These are phyloP conservation scores for Termitomyces sp. DNA, from an alignment of 768 basidiomycete species.

Conservation along the genomic window DNA sequence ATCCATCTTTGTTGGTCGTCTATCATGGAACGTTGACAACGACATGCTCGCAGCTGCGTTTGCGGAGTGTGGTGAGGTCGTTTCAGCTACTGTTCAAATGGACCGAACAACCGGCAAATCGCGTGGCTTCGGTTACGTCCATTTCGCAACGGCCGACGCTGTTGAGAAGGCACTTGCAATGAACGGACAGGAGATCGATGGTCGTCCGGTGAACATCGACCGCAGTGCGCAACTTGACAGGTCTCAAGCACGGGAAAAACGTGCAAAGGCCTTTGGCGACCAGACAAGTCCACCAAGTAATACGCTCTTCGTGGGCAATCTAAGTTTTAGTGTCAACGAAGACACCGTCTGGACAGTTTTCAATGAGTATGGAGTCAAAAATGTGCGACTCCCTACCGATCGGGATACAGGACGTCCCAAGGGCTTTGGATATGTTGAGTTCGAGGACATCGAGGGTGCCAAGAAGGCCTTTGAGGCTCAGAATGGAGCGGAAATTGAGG, in stretches of 20 bases:
- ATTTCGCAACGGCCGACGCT: conserved; percentile 66
- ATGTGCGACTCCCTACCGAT: conserved; percentile 89
- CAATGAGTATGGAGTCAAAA: conserved; percentile 84
- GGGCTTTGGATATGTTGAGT: conserved; percentile 97
- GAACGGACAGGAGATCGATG: conserved; percentile 89
- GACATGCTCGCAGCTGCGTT: conserved; percentile 94
- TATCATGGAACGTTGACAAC: conserved; percentile 97
- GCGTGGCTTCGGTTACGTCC: conserved; percentile 82
- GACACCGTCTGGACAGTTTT: conserved; percentile 89
- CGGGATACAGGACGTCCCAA: conserved; percentile 87
- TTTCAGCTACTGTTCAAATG: conserved; percentile 83
- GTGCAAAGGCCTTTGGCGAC: conserved; percentile 79
- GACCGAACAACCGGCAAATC: conserved; percentile 81
- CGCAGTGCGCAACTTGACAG: conserved; percentile 64
- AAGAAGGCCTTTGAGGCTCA: conserved; percentile 74
- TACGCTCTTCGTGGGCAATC: conserved; percentile 88
- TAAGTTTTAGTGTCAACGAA: conserved; percentile 77
- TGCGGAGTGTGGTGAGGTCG: conserved; percentile 82
- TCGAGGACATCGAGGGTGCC: conserved; percentile 74
- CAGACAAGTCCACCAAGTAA: conserved; percentile 56
- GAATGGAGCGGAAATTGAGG: conserved; percentile 74
- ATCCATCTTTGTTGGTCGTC: conserved; percentile 86
- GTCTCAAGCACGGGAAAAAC: conserved; percentile 54
- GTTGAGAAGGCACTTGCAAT: conserved; percentile 78
- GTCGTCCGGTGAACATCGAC: conserved; percentile 85